Conservation (phyloP, 441 rosid genomes). For the Pelargonium citronellum region DNA sequence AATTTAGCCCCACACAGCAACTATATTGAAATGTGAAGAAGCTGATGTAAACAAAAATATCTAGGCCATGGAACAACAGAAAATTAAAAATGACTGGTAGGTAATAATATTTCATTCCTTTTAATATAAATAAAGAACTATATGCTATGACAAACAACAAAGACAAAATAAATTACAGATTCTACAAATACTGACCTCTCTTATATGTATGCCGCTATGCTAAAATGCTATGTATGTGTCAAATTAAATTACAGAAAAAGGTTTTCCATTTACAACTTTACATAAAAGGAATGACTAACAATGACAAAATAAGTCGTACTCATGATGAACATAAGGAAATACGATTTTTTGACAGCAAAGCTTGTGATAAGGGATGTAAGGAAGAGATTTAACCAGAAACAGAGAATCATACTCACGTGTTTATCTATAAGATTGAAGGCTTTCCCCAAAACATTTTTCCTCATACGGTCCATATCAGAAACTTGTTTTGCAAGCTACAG, state of each 20-base stretch:
- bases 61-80: background rate
- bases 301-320: background rate
- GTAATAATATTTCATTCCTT: background rate
- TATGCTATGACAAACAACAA: background rate
- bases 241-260: too few relatives aligned
- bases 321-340: background rate
- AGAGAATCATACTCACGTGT: constrained; percentile 43
- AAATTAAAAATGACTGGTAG: constrained; percentile 3
- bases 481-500: constrained; percentile 86
- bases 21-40: background rate
- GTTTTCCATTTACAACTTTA: too few relatives aligned
- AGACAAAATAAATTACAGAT: too few relatives aligned
- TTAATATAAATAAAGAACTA: background rate
- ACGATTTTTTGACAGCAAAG: constrained; percentile 5
- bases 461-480: constrained; percentile 62
- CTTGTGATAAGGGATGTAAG: constrained; percentile 13
- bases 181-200: too few relatives aligned
- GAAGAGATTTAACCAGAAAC: constrained; percentile 17
- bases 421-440: constrained; percentile 79
- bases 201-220: too few relatives aligned
- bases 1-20: constrained; percentile 7
- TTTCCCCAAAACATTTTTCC: constrained; percentile 56
- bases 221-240: too few relatives aligned
- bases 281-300: background rate
- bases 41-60: background rate